A percentile compares a stretch with the other conserved stretches of the same genome.
Conservation (phyloP, 345 rosid genomes). For the Garcia nutans region DNA sequence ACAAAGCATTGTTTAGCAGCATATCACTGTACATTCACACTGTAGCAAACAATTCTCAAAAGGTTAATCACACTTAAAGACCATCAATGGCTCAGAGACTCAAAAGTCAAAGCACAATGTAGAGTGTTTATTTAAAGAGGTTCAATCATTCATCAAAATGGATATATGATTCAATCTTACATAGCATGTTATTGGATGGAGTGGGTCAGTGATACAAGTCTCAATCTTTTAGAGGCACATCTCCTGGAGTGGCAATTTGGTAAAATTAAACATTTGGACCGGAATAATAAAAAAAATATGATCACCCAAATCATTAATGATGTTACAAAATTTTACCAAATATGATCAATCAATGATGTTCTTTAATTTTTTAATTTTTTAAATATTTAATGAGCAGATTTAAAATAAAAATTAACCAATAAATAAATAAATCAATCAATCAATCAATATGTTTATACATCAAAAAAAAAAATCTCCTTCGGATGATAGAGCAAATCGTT, state of each 20-base stretch:
- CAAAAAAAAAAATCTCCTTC: conserved; percentile 19
- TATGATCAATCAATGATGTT: neutral
- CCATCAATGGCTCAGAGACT: neutral
- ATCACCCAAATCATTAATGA: neutral
- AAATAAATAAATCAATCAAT: neutral
- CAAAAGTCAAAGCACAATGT: neutral
- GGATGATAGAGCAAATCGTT: conserved; percentile 20
- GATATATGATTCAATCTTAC: neutral
- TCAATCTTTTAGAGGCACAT: neutral
- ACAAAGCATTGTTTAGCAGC: neutral
- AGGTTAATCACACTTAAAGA: neutral
- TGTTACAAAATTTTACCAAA: neutral
- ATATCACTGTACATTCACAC: neutral
- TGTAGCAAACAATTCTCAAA: neutral
- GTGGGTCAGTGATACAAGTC: neutral
- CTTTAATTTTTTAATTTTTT: neutral
- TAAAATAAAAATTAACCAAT: neutral
- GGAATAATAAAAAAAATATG: neutral
- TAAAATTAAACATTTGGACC: neutral
- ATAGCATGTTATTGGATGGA: neutral
- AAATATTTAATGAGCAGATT: neutral
- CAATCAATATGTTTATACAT: conserved; percentile 33
- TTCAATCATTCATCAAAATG: neutral
- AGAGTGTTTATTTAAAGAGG: neutral
- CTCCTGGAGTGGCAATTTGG: neutral